Base-by-base conservation (phyloP, 495 filamentous ascomycete genomes). In the Durotheca rogersii region DNA sequence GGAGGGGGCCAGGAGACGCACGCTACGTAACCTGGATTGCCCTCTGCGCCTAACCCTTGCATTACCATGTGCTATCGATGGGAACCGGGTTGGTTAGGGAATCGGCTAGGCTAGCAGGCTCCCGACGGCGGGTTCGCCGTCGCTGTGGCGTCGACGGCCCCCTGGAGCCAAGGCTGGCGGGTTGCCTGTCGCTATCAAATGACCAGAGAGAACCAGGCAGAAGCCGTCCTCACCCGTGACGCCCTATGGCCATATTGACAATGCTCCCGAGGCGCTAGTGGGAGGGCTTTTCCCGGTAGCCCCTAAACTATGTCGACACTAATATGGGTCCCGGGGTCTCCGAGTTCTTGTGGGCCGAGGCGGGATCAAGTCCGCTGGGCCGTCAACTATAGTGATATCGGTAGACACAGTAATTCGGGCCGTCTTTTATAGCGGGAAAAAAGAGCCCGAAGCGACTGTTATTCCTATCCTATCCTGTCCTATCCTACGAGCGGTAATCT, bases 11-110 rank as follows among this genome's bases (percentile, higher is more conserved):
- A n/a, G n/a, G n/a, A n/a, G 23, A 35, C 12, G 38, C 20, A 30
- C 14, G 27, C 36, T 51, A 49, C 31, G 16, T 9, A 34, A n/a
- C n/a, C n/a, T 33, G 18, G 18, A 27, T 27, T 49, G 32, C 15
- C 25, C 23, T 42, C 31, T 38, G 12, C n/a, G n/a, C n/a, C 7
- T 20, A 21, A 60, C 47, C 51, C 56, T 47, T 51, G 51, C 15
- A 47, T 16, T 41, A 51, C 56, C 56, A 60, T 60, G 51, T 60
- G 56, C 51, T 15, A 32, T 30, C 33, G 31, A 11, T 3, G 16
- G 27, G 27, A 51, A 30, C 41, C 32, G 40, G 42, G n/a, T n/a
- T n/a, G n/a, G n/a, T n/a, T 15, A 30, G 40, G 20, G 20, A 17
- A 31, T 23, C 30, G 30, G 14, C 17, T 55, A 4, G 29, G 4